Conservation (phyloP, 345 rosid genomes). For the Eucalyptus curtisii region DNA sequence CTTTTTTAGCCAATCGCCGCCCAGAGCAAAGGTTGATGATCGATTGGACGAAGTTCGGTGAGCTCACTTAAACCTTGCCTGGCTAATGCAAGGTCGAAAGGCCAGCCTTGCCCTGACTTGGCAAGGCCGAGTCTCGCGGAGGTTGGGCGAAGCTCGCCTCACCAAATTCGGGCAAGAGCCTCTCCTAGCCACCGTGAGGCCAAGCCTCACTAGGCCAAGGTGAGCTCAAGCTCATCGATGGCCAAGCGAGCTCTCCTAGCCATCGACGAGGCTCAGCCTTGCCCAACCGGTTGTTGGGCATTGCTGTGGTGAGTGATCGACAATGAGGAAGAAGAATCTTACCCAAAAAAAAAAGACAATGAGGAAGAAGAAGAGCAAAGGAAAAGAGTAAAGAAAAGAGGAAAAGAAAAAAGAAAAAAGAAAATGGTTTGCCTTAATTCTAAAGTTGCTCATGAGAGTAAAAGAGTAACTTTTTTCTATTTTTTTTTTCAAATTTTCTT, state of each 20-base stretch:
- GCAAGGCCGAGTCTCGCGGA: accelerated
- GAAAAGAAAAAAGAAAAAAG: too few relatives aligned
- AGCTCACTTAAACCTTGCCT: accelerated
- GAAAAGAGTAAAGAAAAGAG: too few relatives aligned
- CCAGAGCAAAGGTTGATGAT: accelerated
- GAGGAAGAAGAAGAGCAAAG: too few relatives aligned
- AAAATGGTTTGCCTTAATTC: too few relatives aligned
- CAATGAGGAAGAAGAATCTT: too few relatives aligned
- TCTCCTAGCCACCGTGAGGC: accelerated
- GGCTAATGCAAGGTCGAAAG: accelerated
- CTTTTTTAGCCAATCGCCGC: accelerated
- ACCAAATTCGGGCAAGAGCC: accelerated
- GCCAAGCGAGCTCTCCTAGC: too few relatives aligned
- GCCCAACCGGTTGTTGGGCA: accelerated
- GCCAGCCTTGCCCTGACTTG: accelerated
- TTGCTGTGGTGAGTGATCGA: accelerated
- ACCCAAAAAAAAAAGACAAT: too few relatives aligned
- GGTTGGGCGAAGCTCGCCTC: accelerated
- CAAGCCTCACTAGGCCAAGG: too few relatives aligned
- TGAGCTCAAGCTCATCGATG: too few relatives aligned
- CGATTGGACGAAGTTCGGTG: accelerated
- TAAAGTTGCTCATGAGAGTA: accelerated
- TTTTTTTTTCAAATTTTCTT: too few relatives aligned
- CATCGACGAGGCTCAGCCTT: accelerated
- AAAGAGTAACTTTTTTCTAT: too few relatives aligned